phyloP scores from a whole-genome alignment of 257 asterid species.

The Datura wrightii region DNA sequence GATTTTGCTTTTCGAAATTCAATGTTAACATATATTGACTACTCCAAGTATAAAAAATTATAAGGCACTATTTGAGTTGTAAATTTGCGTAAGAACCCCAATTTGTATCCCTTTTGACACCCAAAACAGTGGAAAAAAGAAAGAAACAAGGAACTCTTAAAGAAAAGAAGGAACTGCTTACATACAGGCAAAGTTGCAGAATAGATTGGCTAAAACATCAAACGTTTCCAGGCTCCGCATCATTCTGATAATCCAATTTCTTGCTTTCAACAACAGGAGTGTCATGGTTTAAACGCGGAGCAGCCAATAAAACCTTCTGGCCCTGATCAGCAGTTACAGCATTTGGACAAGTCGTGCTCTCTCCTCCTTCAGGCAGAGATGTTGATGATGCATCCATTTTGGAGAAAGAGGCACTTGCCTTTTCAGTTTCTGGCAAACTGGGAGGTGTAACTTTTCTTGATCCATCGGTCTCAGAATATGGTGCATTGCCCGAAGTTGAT shows the following conservation, averaged over 20 bases:
- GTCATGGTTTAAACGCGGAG: conserved; percentile 38
- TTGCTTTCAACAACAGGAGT: conserved; percentile 33
- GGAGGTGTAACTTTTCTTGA: conserved; percentile 40
- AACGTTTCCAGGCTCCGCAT: conserved; percentile 36
- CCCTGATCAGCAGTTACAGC: conserved; percentile 41
- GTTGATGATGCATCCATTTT: conserved; percentile 33
- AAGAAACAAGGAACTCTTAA: neutral
- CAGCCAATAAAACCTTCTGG: conserved; percentile 31
- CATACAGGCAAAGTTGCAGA: neutral
- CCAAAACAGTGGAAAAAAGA: neutral
- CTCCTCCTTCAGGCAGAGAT: conserved; percentile 38
- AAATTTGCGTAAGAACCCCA: neutral
- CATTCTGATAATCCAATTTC: conserved; percentile 23
- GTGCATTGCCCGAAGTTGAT: conserved; percentile 33
- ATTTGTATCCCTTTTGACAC: neutral
- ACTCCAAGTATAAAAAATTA: neutral
- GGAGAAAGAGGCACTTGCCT: conserved; percentile 33
- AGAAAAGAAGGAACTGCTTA: neutral
- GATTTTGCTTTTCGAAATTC: neutral
- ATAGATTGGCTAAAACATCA: conserved; percentile 9
- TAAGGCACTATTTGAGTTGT: neutral
- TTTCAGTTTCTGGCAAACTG: conserved; percentile 43
- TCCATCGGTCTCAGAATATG: conserved; percentile 52
- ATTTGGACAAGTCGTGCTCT: conserved; percentile 37
- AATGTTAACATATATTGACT: neutral